Conservation (phyloP, 2,329 filamentous ascomycete species). For the Diplocarpon rosae region DNA sequence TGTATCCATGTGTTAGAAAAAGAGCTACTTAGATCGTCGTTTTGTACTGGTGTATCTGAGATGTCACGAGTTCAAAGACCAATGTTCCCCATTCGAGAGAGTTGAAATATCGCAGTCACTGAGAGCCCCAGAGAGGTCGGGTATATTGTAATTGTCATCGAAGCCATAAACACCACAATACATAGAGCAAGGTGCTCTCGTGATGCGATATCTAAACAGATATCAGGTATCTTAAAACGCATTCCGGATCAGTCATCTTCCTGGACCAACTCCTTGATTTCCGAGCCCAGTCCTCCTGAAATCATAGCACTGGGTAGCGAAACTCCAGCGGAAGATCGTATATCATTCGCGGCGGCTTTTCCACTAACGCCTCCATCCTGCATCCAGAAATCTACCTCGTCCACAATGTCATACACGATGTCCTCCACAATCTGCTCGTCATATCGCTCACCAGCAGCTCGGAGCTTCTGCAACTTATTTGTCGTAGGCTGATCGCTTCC, state of each 20-base stretch:
- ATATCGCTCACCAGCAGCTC: conserved; percentile 67
- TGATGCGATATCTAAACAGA: not conserved
- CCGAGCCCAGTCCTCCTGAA: conserved; percentile 33
- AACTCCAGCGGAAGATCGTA: conserved; percentile 12
- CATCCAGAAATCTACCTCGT: conserved; percentile 86
- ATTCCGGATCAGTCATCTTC: conserved; percentile 35
- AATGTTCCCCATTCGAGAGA: too few relatives aligned
- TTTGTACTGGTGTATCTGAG: too few relatives aligned
- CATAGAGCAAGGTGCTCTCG: not conserved
- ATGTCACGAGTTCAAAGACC: too few relatives aligned
- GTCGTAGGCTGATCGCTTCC: conserved; percentile 27
- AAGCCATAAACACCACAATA: not conserved
- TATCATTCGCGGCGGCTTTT: conserved; percentile 18
- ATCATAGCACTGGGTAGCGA: conserved; percentile 14
- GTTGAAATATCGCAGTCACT: too few relatives aligned
- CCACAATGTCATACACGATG: conserved; percentile 81
- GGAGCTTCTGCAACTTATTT: conserved; percentile 29
- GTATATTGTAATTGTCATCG: too few relatives aligned
- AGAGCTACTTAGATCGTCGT: too few relatives aligned
- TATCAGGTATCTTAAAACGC: conserved; percentile 3
- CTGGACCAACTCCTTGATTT: conserved; percentile 56
- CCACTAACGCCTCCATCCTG: conserved; percentile 36
- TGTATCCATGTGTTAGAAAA: too few relatives aligned
- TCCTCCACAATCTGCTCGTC: conserved; percentile 93
- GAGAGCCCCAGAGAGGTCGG: too few relatives aligned